Percentiles rank a stretch among this genome's conserved stretches.
These are phyloP conservation scores for Chalciporus chontae DNA, from an alignment of 768 basidiomycete species.

Conservation along the genomic window DNA sequence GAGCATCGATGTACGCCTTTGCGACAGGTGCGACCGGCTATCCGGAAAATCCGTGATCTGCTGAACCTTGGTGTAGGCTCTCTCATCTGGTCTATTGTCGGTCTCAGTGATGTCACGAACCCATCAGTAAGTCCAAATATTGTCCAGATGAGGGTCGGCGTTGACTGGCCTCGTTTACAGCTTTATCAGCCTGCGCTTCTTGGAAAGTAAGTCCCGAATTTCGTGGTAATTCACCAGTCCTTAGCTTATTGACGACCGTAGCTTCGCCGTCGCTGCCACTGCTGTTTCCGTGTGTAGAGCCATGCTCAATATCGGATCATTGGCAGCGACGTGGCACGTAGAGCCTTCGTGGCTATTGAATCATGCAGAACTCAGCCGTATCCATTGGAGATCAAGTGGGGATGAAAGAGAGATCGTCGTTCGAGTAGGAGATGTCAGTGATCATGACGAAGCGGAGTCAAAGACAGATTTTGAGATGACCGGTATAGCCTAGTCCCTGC, in stretches of 20 bases:
- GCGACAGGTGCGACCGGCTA: not conserved
- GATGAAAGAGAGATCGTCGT: constrained; percentile 27
- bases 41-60: not conserved
- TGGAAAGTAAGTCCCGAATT: not conserved
- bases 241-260: not conserved
- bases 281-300: constrained; percentile 29
- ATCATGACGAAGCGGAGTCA: not conserved
- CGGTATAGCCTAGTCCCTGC: not conserved
- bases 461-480: not conserved
- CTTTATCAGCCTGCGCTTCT: constrained; percentile 2
- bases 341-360: constrained; percentile 39
- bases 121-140: not conserved
- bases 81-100: not conserved
- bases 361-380: constrained; percentile 39
- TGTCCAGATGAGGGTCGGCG: not conserved
- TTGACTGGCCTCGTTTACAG: not conserved
- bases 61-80: not conserved
- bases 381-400: constrained; percentile 32
- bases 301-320: constrained; percentile 36
- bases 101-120: not conserved
- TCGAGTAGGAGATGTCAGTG: not conserved
- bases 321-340: constrained; percentile 35
- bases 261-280: constrained; percentile 2
- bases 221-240: not conserved
- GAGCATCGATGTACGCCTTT: constrained; percentile 1